Base-by-base conservation (phyloP, 106 monocot species). In the Alisma plantagoaquatica region DNA sequence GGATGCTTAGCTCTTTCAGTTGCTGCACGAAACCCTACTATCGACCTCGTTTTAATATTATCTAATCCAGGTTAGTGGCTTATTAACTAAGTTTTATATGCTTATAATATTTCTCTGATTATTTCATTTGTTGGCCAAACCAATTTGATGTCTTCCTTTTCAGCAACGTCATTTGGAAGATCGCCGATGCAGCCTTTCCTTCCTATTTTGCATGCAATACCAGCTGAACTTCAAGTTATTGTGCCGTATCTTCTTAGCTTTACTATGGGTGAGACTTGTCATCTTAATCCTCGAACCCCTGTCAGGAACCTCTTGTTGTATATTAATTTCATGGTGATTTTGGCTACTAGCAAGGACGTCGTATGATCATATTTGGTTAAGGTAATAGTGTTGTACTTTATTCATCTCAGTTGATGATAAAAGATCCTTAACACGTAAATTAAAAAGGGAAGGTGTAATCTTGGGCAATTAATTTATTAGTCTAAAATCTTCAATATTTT, bases 1-100 rank as follows among this genome's bases (percentile, higher is more conserved):
- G 82, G 92, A 56, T 86, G 86, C 61, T 60, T 83, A 60, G 82
- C 86, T 57, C 84, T 88, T 62, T 52, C 94, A 50, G 62, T 84
- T 70, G 94, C 94, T 33, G 80, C 88, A 54, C 81, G 94, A 26
- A 96, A 96, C 61, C 84, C 78, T 38, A 56, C 46, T 6, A 63
- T 96, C 47, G 94, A 88, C 41, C 73, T 96, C 54, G 56, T 81
- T 50, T 73, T 96, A 42, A 45, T 96, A 43, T 68, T 96, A 62
- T 75, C 70, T 23, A 96, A 96, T 70, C 94, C 94, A 81, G 94
- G 94, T 80, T 33, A 56, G 74, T 56, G 26, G 27, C 60, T 64
- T 20, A 25, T 42, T 31, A 3, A 2, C 51, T 48, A 16, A 8
- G 61, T 21, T 33, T 15, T 3, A 14, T 38, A 14, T 38, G 35